Conservation (phyloP, 257 asterid genomes). For the Osmanthus fragrans region DNA sequence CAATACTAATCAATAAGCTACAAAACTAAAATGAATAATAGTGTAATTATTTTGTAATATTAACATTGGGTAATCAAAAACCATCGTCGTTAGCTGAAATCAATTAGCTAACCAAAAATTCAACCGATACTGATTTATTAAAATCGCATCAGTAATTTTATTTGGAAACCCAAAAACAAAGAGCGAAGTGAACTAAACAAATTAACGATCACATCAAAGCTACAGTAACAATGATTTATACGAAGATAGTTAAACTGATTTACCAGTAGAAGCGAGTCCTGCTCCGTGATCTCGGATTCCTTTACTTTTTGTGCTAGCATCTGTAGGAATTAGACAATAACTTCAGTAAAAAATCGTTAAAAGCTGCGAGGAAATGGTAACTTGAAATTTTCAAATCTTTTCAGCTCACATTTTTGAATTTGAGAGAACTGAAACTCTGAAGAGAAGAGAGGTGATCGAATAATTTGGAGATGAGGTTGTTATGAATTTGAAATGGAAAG, state of each 20-base stretch:
- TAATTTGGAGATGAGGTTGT: background rate
- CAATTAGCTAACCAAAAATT: background rate
- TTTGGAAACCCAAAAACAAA: constrained; percentile 4
- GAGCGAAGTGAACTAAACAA: background rate
- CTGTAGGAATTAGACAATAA: constrained; percentile 29
- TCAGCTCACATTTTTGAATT: constrained; percentile 40
- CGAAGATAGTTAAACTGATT: constrained; percentile 1
- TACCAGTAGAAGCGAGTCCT: constrained; percentile 93
- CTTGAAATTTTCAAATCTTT: background rate
- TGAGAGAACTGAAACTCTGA: constrained; percentile 27
- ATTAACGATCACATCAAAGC: background rate
- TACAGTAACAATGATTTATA: background rate
- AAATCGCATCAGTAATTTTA: background rate
- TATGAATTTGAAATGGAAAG: constrained; percentile 1
- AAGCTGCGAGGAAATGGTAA: background rate
- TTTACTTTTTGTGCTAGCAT: constrained; percentile 83
- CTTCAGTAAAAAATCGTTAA: constrained; percentile 9
- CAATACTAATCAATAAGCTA: background rate
- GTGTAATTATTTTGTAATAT: background rate
- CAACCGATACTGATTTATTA: background rate
- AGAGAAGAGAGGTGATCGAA: background rate
- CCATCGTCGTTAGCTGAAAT: background rate
- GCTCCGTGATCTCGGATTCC: constrained; percentile 90
- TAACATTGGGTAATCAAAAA: background rate
- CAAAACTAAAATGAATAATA: background rate